Evolutionary conservation across 495 filamentous ascomycete genomes (phyloP).

Genomic region (Aspergillus bertholletiae): DNA sequence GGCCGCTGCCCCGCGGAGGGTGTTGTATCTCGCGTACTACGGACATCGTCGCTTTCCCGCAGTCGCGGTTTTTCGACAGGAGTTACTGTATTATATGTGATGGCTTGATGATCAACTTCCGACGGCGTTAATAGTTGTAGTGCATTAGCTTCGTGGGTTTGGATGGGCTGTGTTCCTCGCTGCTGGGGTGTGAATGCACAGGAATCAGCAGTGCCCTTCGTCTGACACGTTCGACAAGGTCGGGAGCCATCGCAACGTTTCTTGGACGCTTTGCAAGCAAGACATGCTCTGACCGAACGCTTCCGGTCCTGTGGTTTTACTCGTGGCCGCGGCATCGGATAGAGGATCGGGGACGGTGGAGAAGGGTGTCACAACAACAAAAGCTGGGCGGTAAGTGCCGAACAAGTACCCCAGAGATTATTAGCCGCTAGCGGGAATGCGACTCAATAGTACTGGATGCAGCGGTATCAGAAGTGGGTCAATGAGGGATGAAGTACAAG

Average conservation of each 20-base stretch:
- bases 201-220: conserved; percentile 25
- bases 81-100: not conserved
- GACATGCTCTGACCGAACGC: conserved; percentile 34
- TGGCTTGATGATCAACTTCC: not conserved
- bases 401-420: no score
- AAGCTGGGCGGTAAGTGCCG: no score
- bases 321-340: conserved; percentile 34
- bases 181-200: conserved; percentile 23
- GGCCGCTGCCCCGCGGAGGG: not conserved
- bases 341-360: not conserved
- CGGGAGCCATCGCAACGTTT: conserved; percentile 40
- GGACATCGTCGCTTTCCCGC: not conserved
- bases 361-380: no score
- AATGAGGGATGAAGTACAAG: no score
- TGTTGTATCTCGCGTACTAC: not conserved
- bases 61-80: not conserved
- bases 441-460: no score
- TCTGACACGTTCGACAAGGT: conserved; percentile 36
- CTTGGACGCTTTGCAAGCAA: conserved; percentile 34
- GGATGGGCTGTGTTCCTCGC: not conserved
- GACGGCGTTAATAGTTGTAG: not conserved
- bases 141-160: not conserved
- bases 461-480: no score
- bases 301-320: conserved; percentile 35
- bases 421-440: no score